These are phyloP conservation scores for Solanum commersonii DNA, from an alignment of 257 asterid species.

Conservation along the genomic window DNA sequence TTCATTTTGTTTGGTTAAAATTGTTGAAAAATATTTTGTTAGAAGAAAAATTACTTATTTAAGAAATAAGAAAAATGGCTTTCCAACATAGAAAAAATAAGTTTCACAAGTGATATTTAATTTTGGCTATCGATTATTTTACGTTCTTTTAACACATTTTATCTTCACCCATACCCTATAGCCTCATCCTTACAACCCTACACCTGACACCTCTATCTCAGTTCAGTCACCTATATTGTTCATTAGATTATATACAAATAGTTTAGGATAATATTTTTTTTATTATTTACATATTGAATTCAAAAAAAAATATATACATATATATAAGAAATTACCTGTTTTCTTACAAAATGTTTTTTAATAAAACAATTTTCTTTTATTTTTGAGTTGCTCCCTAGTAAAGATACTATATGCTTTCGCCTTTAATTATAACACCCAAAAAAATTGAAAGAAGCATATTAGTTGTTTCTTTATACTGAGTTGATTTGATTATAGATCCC, in stretches of 20 bases:
- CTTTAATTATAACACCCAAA: not conserved
- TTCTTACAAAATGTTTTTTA: not conserved
- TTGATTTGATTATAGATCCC: not conserved
- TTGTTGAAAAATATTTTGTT: not conserved
- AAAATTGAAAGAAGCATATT: not conserved
- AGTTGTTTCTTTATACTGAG: not conserved
- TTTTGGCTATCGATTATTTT: no score
- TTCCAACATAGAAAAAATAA: fast-evolving
- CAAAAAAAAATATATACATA: no score
- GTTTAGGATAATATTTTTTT: not conserved
- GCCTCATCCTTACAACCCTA: not conserved
- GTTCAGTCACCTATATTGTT: no score
- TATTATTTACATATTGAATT: no score
- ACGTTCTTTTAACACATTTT: not conserved
- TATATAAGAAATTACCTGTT: not conserved
- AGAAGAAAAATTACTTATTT: not conserved
- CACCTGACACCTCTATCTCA: not conserved
- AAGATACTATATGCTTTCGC: not conserved
- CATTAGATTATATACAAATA: not conserved
- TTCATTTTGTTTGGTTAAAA: not conserved
- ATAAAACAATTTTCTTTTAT: not conserved
- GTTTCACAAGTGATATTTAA: no score
- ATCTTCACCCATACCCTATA: not conserved
- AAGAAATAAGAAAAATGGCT: not conserved
- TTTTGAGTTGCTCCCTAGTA: not conserved